These are phyloP conservation scores for Fusarium lyarnte DNA, from an alignment of 2,329 filamentous ascomycete species.

Conservation along the genomic window DNA sequence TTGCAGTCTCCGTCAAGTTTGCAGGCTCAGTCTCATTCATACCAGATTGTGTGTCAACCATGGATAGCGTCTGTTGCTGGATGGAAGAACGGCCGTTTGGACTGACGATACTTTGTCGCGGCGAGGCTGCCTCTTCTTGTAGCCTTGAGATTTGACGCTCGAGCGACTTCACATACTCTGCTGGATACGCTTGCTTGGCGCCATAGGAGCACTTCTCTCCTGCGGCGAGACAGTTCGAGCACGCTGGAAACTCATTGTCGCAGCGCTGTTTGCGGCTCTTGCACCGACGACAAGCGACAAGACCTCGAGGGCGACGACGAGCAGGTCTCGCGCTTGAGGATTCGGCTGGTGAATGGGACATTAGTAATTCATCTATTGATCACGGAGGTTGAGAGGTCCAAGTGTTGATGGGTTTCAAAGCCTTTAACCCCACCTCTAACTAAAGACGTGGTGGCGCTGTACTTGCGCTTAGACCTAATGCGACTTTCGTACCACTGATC, in stretches of 20 bases:
- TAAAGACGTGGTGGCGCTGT: not conserved
- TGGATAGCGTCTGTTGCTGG: not conserved
- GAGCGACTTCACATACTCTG: not conserved
- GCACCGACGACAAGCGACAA: not conserved
- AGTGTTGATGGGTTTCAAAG: too few relatives aligned
- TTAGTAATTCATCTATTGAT: not conserved
- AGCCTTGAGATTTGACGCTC: not conserved
- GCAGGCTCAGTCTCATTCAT: not conserved
- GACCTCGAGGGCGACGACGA: constrained; percentile 2
- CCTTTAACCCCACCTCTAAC: not conserved
- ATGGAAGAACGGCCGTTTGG: not conserved
- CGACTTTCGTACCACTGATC: too few relatives aligned
- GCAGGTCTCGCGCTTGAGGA: not conserved
- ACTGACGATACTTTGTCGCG: not conserved
- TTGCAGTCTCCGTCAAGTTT: not conserved
- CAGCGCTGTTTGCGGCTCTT: constrained; percentile 4
- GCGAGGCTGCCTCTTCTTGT: not conserved
- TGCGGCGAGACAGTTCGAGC: not conserved
- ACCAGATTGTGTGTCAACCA: not conserved
- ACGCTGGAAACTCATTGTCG: not conserved
- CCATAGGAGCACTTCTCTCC: constrained; percentile 1
- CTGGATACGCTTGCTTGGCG: not conserved
- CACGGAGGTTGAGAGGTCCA: not conserved
- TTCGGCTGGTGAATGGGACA: not conserved
- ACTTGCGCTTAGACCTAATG: not conserved